A percentile compares a stretch with the other conserved stretches of the same genome.
These are phyloP conservation scores for Sporisorium iseilematis-ciliati DNA, from an alignment of 1,284 basidiomycete species.

Conservation along the genomic window DNA sequence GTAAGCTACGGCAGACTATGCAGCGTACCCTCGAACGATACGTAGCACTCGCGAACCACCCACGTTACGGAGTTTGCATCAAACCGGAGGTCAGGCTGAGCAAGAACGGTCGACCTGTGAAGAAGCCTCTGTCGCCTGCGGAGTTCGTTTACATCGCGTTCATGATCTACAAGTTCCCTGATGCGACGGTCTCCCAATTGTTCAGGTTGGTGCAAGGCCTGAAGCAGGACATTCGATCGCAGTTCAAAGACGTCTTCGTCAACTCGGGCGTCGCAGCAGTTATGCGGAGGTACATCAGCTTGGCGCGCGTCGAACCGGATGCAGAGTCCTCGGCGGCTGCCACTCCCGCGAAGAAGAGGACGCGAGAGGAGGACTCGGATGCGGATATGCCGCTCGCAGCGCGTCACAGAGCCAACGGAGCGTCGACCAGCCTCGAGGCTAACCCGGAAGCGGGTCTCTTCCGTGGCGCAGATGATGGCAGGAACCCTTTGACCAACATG, in stretches of 20 bases:
- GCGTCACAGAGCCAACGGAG: constrained; percentile 13
- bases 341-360: constrained; percentile 18
- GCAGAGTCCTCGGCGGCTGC: constrained; percentile 1
- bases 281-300: constrained; percentile 41
- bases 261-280: constrained; percentile 29
- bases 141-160: constrained; percentile 52
- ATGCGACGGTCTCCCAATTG: constrained; percentile 31
- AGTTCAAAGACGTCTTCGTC: constrained; percentile 50
- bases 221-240: constrained; percentile 43
- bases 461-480: constrained; percentile 1
- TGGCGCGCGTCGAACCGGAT: constrained; percentile 9
- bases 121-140: constrained; percentile 48
- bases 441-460: constrained; percentile 40
- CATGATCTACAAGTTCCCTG: constrained; percentile 43
- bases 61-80: constrained; percentile 37
- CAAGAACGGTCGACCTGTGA: constrained; percentile 5
- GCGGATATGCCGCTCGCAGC: constrained; percentile 19
- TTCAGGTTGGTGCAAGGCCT: constrained; percentile 37
- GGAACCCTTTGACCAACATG: constrained; percentile 33
- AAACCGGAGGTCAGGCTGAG: constrained; percentile 38
- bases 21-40: constrained; percentile 37
- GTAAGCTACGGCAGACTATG: constrained; percentile 16
- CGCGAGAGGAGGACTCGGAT: constrained; percentile 17
- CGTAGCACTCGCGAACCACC: constrained; percentile 45
- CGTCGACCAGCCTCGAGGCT: constrained; percentile 13